A percentile compares a stretch with the other conserved stretches of the same genome.
Conservation (phyloP, 2,329 filamentous ascomycete species). For the Fusarium veterinarium region DNA sequence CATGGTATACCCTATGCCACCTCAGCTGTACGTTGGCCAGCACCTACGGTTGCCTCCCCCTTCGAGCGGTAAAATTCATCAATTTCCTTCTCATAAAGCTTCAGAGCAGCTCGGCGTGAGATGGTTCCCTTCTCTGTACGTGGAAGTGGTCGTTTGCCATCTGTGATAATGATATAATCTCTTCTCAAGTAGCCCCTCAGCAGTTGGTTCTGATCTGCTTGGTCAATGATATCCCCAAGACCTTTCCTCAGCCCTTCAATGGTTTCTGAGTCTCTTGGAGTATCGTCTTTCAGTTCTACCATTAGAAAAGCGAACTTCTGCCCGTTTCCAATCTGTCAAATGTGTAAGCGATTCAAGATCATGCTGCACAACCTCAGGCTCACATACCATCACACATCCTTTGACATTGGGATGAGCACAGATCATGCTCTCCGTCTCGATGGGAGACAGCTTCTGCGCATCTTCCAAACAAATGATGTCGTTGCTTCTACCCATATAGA, state of each 20-base stretch:
- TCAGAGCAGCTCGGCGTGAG: not conserved
- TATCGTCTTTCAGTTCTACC: not conserved
- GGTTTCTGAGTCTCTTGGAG: fast-evolving
- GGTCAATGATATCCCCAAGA: not conserved
- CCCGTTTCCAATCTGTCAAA: not conserved
- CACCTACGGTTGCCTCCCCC: not conserved
- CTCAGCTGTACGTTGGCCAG: not conserved
- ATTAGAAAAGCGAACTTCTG: not conserved
- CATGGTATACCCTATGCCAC: not conserved
- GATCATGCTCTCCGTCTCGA: not conserved
- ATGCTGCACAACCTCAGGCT: fast-evolving
- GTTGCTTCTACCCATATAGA: not conserved
- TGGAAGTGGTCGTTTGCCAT: not conserved
- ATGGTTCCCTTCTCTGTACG: not conserved
- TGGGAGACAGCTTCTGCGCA: not conserved
- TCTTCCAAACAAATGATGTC: not conserved
- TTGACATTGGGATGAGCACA: not conserved
- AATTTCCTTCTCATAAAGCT: not conserved
- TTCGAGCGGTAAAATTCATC: not conserved
- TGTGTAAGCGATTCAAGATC: fast-evolving
- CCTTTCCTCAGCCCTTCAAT: fast-evolving
- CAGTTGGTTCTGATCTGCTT: not conserved
- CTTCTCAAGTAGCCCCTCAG: not conserved
- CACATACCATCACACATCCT: not conserved
- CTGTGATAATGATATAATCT: not conserved